Conservation (phyloP, 2,329 filamentous ascomycete genomes). For the Chalaropsis ovoidea region DNA sequence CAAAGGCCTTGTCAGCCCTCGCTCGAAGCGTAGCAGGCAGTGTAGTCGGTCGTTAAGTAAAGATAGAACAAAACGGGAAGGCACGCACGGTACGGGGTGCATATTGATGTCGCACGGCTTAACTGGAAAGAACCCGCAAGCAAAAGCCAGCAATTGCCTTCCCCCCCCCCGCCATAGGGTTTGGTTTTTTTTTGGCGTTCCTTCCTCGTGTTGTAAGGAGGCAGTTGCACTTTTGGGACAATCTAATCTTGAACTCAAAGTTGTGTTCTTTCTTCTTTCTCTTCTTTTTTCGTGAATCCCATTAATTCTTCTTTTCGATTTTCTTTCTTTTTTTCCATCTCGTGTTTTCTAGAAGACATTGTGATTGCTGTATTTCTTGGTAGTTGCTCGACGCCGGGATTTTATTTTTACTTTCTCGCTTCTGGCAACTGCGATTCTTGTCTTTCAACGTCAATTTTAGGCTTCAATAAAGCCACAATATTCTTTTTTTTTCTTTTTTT, state of each 20-base stretch:
- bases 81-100: background rate
- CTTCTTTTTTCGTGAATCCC: constrained; percentile 4
- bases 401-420: background rate
- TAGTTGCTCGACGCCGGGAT: background rate
- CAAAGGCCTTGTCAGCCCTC: background rate
- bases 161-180: constrained; percentile 3
- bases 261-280: background rate
- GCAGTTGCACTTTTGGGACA: constrained; percentile 12
- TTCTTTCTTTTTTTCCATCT: constrained; percentile 12
- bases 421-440: constrained; percentile 7
- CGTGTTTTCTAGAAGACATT: constrained; percentile 8
- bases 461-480: constrained; percentile 3
- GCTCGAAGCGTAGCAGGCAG: background rate
- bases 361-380: background rate
- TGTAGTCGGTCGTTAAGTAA: background rate
- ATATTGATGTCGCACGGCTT: constrained; percentile 11
- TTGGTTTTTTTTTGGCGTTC: constrained; percentile 2
- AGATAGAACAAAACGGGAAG: background rate
- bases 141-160: background rate
- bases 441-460: constrained; percentile 3
- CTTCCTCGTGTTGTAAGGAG: constrained; percentile 12
- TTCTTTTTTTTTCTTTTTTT: background rate
- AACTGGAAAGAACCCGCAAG: background rate
- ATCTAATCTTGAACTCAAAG: background rate
- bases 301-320: constrained; percentile 1